Percentiles rank a stretch among this genome's conserved stretches.
phyloP scores from a whole-genome alignment of 352 stramenopile genomes.

The Phytophthora macrochlamydospora region DNA sequence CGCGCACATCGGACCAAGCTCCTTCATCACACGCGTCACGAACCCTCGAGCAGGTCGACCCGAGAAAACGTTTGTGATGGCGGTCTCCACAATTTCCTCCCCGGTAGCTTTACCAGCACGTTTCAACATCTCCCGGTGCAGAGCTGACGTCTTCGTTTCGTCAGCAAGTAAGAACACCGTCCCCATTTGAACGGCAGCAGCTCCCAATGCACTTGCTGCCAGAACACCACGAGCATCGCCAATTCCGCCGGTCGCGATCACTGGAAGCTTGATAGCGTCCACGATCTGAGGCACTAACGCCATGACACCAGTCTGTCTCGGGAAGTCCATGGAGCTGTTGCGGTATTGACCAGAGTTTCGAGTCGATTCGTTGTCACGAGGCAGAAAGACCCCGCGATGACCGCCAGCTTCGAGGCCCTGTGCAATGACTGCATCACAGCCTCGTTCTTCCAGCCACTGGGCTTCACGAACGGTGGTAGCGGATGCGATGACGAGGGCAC shows the following conservation, averaged over 20 bases:
- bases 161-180: conserved; percentile 61
- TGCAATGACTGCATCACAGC: conserved; percentile 57
- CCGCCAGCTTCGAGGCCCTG: conserved; percentile 67
- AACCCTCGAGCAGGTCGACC: conserved; percentile 50
- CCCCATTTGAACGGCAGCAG: conserved; percentile 61
- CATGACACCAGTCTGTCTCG: conserved; percentile 42
- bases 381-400: conserved; percentile 59
- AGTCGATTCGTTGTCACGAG: conserved; percentile 10
- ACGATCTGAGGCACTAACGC: conserved; percentile 56
- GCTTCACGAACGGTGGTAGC: conserved; percentile 51
- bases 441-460: conserved; percentile 27
- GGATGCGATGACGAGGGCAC: conserved; percentile 47
- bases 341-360: conserved; percentile 15
- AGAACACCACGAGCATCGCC: conserved; percentile 48
- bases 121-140: conserved; percentile 42
- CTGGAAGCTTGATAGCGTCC: conserved; percentile 38
- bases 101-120: conserved; percentile 28
- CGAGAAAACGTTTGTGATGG: conserved; percentile 42
- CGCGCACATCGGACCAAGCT: conserved; percentile 36
- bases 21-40: conserved; percentile 43
- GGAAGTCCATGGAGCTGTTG: conserved; percentile 36
- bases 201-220: conserved; percentile 48
- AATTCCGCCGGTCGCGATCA: conserved; percentile 68
- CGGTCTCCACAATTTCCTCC: conserved; percentile 22
- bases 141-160: conserved; percentile 40